A percentile compares a stretch with the other conserved stretches of the same genome.
Evolutionary conservation across 768 basidiomycete species (phyloP).

Genomic region (Arthromyces matolae): DNA sequence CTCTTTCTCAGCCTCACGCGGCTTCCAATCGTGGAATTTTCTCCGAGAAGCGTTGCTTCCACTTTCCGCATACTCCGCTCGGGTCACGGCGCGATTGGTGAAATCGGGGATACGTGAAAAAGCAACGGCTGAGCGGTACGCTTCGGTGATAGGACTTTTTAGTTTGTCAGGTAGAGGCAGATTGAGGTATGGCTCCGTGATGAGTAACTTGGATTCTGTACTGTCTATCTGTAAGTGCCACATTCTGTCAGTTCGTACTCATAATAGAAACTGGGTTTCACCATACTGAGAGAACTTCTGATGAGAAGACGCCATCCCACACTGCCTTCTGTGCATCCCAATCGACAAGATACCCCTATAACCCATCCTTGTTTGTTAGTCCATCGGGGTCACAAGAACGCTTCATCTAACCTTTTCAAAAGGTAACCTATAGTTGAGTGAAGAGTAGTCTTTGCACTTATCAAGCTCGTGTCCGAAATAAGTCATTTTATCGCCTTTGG

Average conservation of each 20-base stretch:
- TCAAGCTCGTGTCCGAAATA: slow-evolving; percentile 87
- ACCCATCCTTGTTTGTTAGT: slow-evolving; percentile 20
- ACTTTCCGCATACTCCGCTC: slow-evolving; percentile 81
- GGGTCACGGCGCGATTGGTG: slow-evolving; percentile 54
- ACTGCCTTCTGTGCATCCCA: slow-evolving; percentile 95
- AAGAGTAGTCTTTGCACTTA: slow-evolving; percentile 73
- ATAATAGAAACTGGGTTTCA: not conserved
- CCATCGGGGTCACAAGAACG: slow-evolving; percentile 6
- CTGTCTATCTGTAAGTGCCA: slow-evolving; percentile 60
- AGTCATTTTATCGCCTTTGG: slow-evolving; percentile 76
- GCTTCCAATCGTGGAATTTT: slow-evolving; percentile 68
- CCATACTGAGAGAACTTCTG: slow-evolving; percentile 60
- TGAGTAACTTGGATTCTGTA: slow-evolving; percentile 65
- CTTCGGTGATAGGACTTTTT: slow-evolving; percentile 65
- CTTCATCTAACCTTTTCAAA: slow-evolving; percentile 71
- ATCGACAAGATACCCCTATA: slow-evolving; percentile 85
- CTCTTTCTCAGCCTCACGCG: slow-evolving; percentile 33
- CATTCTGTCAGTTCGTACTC: slow-evolving; percentile 1
- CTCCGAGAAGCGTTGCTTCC: slow-evolving; percentile 73
- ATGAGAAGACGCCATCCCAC: slow-evolving; percentile 88
- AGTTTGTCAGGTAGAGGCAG: too few species aligned
- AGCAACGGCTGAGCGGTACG: slow-evolving; percentile 55
- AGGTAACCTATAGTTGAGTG: slow-evolving; percentile 78
- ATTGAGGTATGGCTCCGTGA: slow-evolving; percentile 96
- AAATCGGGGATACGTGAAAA: slow-evolving; percentile 56